phyloP scores from a whole-genome alignment of 805 yeast genomes.

The Debaryomyces prosopidis region DNA sequence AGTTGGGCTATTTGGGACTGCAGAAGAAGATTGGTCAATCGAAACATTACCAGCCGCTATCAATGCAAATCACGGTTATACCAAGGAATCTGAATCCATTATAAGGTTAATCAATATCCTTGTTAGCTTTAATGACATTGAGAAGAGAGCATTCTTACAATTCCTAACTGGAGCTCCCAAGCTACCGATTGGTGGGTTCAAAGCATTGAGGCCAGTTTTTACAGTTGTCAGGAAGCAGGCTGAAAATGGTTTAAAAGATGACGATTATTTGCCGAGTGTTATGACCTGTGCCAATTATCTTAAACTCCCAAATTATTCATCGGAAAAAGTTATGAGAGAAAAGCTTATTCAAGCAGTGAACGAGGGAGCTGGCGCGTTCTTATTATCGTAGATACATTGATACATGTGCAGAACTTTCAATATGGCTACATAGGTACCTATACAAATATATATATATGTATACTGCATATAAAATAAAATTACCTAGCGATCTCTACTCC shows the following conservation, averaged over 20 bases:
- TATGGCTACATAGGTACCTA: background rate
- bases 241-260: constrained; percentile 68
- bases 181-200: constrained; percentile 92
- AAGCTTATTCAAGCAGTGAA: constrained; percentile 68
- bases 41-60: constrained; percentile 60
- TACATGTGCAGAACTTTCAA: too few species aligned
- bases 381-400: constrained; percentile 48
- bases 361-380: constrained; percentile 88
- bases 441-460: background rate
- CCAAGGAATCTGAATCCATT: constrained; percentile 64
- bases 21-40: constrained; percentile 83
- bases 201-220: constrained; percentile 72
- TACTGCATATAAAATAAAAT: background rate
- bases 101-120: constrained; percentile 62
- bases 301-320: constrained; percentile 81
- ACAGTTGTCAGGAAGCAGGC: constrained; percentile 84
- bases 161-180: constrained; percentile 93
- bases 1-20: constrained; percentile 68
- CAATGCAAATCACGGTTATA: constrained; percentile 89
- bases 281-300: constrained; percentile 98
- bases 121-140: constrained; percentile 49
- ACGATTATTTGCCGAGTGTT: constrained; percentile 90
- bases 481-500: background rate
- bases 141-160: constrained; percentile 75
- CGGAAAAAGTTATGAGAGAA: constrained; percentile 56